phyloP scores from a whole-genome alignment of 306 rosid species.

The Sesbania bispinosa region DNA sequence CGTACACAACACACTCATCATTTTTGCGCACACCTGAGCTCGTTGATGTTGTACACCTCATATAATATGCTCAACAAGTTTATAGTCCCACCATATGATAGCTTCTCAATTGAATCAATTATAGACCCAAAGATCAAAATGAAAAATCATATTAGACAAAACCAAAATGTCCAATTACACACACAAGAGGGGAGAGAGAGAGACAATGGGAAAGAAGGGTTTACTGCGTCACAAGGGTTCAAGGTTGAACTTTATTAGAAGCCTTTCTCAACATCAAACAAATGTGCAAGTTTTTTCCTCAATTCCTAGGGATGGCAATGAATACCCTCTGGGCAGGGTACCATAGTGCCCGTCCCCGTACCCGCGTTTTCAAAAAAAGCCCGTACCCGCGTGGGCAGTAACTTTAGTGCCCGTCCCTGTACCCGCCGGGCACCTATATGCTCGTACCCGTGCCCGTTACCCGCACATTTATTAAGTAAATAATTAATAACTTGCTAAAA shows the following conservation, averaged over 20 bases:
- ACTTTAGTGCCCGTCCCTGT: too few species aligned
- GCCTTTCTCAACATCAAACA: slow-evolving; percentile 45
- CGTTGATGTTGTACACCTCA: slow-evolving; percentile 73
- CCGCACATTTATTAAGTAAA: too few species aligned
- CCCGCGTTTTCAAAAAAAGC: too few species aligned
- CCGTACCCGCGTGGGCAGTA: too few species aligned
- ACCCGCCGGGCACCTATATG: too few species aligned
- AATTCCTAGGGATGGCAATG: too few species aligned
- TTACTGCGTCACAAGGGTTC: slow-evolving; percentile 64
- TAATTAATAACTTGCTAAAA: too few species aligned
- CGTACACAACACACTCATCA: slow-evolving; percentile 46
- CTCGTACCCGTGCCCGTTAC: too few species aligned
- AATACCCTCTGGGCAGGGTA: too few species aligned
- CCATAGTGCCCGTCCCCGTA: too few species aligned
- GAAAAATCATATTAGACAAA: background rate
- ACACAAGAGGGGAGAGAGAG: background rate
- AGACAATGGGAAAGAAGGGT: background rate
- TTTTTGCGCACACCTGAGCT: slow-evolving; percentile 73
- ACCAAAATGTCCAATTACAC: background rate
- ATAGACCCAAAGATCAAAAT: background rate
- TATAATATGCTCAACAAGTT: slow-evolving; percentile 68
- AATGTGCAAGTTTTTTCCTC: slow-evolving; percentile 63
- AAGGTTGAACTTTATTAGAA: slow-evolving; percentile 45
- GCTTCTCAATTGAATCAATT: slow-evolving; percentile 28
- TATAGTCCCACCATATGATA: slow-evolving; percentile 70